Percentiles rank a stretch among this genome's conserved stretches.
Conservation (phyloP, 179 eudicot species). For the Silene noctiflora region DNA sequence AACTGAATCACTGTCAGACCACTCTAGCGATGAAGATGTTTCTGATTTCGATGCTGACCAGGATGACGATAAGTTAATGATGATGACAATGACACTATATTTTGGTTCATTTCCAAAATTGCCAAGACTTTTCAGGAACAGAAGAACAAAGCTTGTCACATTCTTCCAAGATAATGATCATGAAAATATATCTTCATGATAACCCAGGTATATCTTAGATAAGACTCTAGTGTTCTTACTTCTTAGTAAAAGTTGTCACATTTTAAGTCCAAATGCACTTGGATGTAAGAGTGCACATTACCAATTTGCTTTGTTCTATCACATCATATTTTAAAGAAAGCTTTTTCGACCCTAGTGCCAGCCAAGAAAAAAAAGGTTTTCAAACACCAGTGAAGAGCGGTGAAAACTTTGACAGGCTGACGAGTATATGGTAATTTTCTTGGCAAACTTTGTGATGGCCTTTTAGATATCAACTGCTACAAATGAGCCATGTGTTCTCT, state of each 20-base stretch:
- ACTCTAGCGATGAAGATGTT: background rate
- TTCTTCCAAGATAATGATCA: background rate
- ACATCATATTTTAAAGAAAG: too few relatives aligned
- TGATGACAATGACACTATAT: background rate
- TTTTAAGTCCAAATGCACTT: too few relatives aligned
- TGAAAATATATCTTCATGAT: background rate
- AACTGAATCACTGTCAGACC: background rate
- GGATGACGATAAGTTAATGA: background rate
- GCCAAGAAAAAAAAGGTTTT: too few relatives aligned
- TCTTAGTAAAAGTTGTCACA: background rate
- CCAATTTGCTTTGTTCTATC: too few relatives aligned
- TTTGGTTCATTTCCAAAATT: background rate
- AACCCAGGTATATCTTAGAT: background rate
- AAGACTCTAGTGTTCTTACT: background rate
- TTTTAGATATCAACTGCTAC: too few relatives aligned
- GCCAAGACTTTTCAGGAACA: background rate
- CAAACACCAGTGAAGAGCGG: too few relatives aligned
- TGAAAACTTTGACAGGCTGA: too few relatives aligned
- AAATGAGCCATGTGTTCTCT: too few relatives aligned
- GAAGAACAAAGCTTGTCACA: background rate
- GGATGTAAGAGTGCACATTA: too few relatives aligned
- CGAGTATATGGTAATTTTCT: too few relatives aligned
- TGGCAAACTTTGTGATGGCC: too few relatives aligned
- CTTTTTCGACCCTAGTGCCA: too few relatives aligned
- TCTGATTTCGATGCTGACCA: background rate